Evolutionary conservation across 306 rosid species (phyloP), one percentile per base, ranked within the genome.

Genomic region (Gynostemma pentaphyllum): DNA sequence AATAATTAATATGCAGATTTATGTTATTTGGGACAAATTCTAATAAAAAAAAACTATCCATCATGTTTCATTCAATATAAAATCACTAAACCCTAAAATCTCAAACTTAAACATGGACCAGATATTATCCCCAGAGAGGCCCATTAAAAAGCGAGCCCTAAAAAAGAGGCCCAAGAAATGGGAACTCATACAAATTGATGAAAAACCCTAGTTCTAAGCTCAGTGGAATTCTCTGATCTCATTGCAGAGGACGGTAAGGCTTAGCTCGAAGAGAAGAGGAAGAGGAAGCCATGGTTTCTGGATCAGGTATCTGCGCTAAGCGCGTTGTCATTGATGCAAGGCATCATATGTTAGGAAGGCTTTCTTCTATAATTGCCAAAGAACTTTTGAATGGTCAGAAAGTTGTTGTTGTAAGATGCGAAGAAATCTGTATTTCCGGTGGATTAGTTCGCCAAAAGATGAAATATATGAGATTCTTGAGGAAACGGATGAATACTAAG

Each of bases 401-500:
- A 63, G 85, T 86, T 0, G 87, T 79, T 4, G 78, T 86, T 0
- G 95, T 86, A 4, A 51, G 90, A 12, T 79, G 83, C 70, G 89
- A 86, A 70, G 89, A 86, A 82, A 79, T 86, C 70, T 81, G 85
- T 53, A 77, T 81, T 66, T 86, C 87, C 0, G 89, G 95, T 0
- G 87, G 95, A 0, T 60, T 86, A 9, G 95, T 86, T 1, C 73
- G 87, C 39, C 87, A 86, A 70, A 86, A 86, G 73, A 86, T 86
- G 95, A 86, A 86, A 71, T 86, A 79, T 74, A 75, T 83, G 87
- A 65, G 89, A 21, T 86, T 83, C 61, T 75, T 86, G 18, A 86
- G 89, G 49, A 86, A 83, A 77, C 80, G 90, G 13, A 86, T 86
- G 94, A 86, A 86, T 75, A 86, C 89, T 45, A 83, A 86, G 70